Base-by-base conservation (phyloP, 495 filamentous ascomycete species). In the Talaromyces stipitatus region DNA sequence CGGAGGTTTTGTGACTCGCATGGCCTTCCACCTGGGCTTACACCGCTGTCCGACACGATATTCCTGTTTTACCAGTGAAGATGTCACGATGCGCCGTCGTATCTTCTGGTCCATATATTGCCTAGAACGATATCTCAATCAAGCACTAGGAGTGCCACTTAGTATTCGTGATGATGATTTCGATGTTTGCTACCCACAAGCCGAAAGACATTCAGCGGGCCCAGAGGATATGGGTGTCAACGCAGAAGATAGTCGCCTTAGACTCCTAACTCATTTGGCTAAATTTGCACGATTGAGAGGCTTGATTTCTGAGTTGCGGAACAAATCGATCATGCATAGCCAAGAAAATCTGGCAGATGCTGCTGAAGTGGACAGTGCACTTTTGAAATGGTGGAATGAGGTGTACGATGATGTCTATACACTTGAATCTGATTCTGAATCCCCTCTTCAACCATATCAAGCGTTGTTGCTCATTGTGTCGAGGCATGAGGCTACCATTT, bases 41-140 rank as follows among this genome's bases (percentile, higher is more conserved):
- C 78, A 80, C 61, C 71, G 76, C 23, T 80, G 78, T 48, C 75
- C 78, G 9, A 62, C 63, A 4, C 68, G 75, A 1, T 78, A 72
- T 54, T 61, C 66, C 5, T 70, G 70, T 32, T 76, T 78, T 29
- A 68, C 54, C n/a, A 23, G 29, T 33, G 61, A 69, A 18, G 76
- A 79, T 26, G 56, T 56, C 1, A 63, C 66, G 11, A 73, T 75
- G n/a, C 69, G 78, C 30, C 61, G 69, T 45, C 67, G 76, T 3
- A 51, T 79, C 2, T 81, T 79, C 57, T 81, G 77, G 77, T 76
- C 76, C 0, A 73, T 79, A 12, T 81, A 79, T 54, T 74, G 67
- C 36, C 62, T 79, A 1, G 78, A 81, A 20, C 60, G 77, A 59
- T 78, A 76, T 62, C 64, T 80, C 2, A 76, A 70, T 9, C 77